Base-by-base conservation (phyloP, 768 basidiomycete species). In the Rhodotorula taiwanensis region DNA sequence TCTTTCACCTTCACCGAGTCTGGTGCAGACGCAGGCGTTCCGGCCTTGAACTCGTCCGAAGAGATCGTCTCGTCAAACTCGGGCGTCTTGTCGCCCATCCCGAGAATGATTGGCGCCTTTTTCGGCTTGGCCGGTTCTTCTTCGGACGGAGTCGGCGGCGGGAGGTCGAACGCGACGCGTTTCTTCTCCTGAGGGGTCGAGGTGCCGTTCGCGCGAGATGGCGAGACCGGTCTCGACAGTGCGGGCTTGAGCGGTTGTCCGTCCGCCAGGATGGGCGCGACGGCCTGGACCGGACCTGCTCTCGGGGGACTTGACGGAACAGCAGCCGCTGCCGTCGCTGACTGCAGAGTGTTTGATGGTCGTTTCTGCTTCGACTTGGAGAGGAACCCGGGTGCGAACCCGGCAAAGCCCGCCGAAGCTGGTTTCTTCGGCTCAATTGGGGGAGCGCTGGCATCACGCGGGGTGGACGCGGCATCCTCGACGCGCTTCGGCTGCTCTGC, bases 371-470 rank as follows among this genome's bases (percentile, higher is more conserved):
- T 65, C 30, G 60, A 44, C 39, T 62, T 63, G 21, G 60, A 14
- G 21, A 66, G 34, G 55, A 70, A 70, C 6, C 68, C 64, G 7
- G 60, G 53, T 15, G 61, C 41, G 55, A 67, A 67, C 11, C 66
- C 66, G 20, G 33, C 66, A n/a, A 62, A 62, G 1, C n/a, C 43
- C 13, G 30, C 21, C n/a, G n/a, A n/a, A n/a, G n/a, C n/a, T n/a
- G n/a, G n/a, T n/a, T n/a, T n/a, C n/a, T n/a, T n/a, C n/a, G n/a
- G 21, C 33, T 20, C 48, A 31, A 28, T 16, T 11, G 53, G 21
- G 51, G 34, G 16, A 7, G 53, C 42, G 2, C 16, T 21, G 20
- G n/a, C 33, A n/a, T 44, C 18, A 6, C 41, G 11, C 10, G 51
- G 3, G n/a, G n/a, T n/a, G 14, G 43, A 10, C 3, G 44, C 18